Conservation (phyloP, 352 stramenopile genomes). For the Albugo candida region DNA sequence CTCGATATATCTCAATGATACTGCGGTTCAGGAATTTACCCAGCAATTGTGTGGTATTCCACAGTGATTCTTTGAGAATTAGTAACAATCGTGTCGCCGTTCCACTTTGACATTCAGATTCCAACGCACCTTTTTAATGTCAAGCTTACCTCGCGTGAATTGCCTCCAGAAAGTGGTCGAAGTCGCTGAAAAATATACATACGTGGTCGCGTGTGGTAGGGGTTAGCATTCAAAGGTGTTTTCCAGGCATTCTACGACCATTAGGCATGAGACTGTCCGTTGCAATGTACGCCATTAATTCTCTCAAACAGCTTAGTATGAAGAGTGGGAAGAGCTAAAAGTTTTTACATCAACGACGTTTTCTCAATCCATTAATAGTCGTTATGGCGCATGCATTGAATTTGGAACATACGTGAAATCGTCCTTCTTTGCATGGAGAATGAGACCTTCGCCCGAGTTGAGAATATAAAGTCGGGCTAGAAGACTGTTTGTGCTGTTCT, state of each 20-base stretch:
- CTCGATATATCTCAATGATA: slow-evolving; percentile 56
- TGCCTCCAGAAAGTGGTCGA: slow-evolving; percentile 98
- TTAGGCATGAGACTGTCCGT: slow-evolving; percentile 92
- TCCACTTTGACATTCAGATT: slow-evolving; percentile 4
- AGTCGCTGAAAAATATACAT: slow-evolving; percentile 99
- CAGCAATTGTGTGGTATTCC: slow-evolving; percentile 78
- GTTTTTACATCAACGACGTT: slow-evolving; percentile 98
- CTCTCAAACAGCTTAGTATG: slow-evolving; percentile 96
- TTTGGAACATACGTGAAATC: slow-evolving; percentile 76
- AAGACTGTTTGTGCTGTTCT: slow-evolving; percentile 88
- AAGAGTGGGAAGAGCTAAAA: slow-evolving; percentile 97
- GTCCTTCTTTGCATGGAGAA: slow-evolving; percentile 84
- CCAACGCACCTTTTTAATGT: slow-evolving; percentile 8
- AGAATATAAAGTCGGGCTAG: slow-evolving; percentile 85
- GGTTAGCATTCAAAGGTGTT: slow-evolving; percentile 95
- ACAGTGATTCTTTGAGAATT: slow-evolving; percentile 68
- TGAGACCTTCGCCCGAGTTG: slow-evolving; percentile 73
- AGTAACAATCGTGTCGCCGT: slow-evolving; percentile 18
- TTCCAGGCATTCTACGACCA: slow-evolving; percentile 92
- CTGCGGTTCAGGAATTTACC: slow-evolving; percentile 79
- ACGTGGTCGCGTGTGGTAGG: slow-evolving; percentile 90
- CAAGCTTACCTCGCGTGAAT: slow-evolving; percentile 87
- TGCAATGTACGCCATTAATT: slow-evolving; percentile 98
- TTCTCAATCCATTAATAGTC: slow-evolving; percentile 93
- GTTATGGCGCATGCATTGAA: slow-evolving; percentile 79